Evolutionary conservation across 352 stramenopile genomes (phyloP).

Genomic region (Pythium rishiriense): DNA sequence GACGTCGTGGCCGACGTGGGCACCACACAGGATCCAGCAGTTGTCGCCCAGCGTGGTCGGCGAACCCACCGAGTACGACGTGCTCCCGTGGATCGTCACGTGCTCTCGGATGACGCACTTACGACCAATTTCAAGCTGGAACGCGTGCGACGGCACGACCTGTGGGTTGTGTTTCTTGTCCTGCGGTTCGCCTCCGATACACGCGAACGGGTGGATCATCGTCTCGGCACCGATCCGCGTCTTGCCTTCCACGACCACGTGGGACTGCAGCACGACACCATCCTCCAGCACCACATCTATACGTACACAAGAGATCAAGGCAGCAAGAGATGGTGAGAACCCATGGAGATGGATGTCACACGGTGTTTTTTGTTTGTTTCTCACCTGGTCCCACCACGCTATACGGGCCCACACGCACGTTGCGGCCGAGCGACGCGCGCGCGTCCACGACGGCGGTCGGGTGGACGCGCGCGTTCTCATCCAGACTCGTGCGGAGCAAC

Average conservation of each 20-base stretch:
- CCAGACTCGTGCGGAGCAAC: slow-evolving; percentile 10
- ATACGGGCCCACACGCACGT: slow-evolving; percentile 73
- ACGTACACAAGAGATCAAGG: slow-evolving; percentile 10
- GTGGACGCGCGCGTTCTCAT: slow-evolving; percentile 43
- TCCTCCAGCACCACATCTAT: slow-evolving; percentile 70
- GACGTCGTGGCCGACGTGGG: slow-evolving; percentile 75
- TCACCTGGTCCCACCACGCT: slow-evolving; percentile 69
- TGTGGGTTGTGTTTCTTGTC: slow-evolving; percentile 74
- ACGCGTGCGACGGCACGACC: neutral
- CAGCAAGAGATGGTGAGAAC: neutral
- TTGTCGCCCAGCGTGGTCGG: slow-evolving; percentile 70
- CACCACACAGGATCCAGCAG: slow-evolving; percentile 78
- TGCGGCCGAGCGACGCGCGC: slow-evolving; percentile 48
- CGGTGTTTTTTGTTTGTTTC: too few relatives aligned
- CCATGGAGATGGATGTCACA: neutral
- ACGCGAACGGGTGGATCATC: slow-evolving; percentile 71
- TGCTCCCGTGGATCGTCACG: slow-evolving; percentile 80
- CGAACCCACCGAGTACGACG: slow-evolving; percentile 49
- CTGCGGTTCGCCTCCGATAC: slow-evolving; percentile 70
- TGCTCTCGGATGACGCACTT: slow-evolving; percentile 84
- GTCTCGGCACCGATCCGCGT: slow-evolving; percentile 59
- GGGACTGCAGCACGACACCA: slow-evolving; percentile 61
- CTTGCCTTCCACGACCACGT: slow-evolving; percentile 75
- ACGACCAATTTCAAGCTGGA: slow-evolving; percentile 53
- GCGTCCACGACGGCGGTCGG: slow-evolving; percentile 73